These are phyloP conservation scores for Paulownia fortunei DNA, from an alignment of 257 asterid genomes.

Conservation along the genomic window DNA sequence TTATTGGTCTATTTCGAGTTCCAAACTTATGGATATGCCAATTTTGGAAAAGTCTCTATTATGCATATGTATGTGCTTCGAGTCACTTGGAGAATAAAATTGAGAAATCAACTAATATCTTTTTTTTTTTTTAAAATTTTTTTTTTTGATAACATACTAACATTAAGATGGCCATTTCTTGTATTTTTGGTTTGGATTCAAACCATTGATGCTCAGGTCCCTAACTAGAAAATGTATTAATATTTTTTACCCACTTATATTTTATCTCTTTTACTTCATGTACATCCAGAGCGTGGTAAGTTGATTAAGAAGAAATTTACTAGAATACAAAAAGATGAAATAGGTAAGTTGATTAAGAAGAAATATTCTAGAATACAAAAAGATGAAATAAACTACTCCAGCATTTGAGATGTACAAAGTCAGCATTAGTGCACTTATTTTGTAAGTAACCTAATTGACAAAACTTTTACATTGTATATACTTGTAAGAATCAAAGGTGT, in stretches of 20 bases:
- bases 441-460: neutral
- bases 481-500: neutral
- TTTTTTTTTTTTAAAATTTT: too few species aligned
- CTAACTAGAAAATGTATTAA: too few species aligned
- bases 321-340: too few species aligned
- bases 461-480: too few species aligned
- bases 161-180: neutral
- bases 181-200: neutral
- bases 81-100: too few species aligned
- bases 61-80: neutral
- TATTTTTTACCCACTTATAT: too few species aligned
- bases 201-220: neutral
- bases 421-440: constrained; percentile 28
- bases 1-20: neutral
- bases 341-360: neutral
- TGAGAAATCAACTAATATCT: too few species aligned
- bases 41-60: constrained; percentile 22
- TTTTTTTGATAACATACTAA: too few species aligned
- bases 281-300: too few species aligned
- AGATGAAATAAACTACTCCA: neutral
- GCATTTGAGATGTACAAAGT: neutral
- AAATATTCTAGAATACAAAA: neutral
- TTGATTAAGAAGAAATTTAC: too few species aligned
- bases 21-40: constrained; percentile 33
- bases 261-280: neutral